Percentiles rank a stretch among this genome's conserved stretches.
phyloP scores from a whole-genome alignment of 2,329 filamentous ascomycete species.

The Pleurostoma richardsiae region DNA sequence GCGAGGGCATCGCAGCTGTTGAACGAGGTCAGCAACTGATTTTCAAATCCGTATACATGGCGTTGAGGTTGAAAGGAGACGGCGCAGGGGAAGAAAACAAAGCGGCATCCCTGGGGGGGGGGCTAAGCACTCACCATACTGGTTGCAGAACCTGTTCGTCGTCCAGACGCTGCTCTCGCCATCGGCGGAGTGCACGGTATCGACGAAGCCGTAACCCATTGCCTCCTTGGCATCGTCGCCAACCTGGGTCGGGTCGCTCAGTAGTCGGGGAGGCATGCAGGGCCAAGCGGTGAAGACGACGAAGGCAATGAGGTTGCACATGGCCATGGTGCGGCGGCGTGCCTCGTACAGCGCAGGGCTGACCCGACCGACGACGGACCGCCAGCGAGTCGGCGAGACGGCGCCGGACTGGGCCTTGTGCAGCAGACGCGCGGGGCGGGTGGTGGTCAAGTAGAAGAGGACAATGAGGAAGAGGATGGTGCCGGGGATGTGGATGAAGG shows the following conservation, averaged over 20 bases:
- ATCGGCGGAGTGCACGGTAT: slow-evolving; percentile 49
- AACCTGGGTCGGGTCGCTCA: slow-evolving; percentile 49
- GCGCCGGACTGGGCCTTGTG: slow-evolving; percentile 9
- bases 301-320: slow-evolving; percentile 58
- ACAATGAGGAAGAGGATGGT: slow-evolving; percentile 63
- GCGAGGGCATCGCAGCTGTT: slow-evolving; percentile 65
- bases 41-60: slow-evolving; percentile 1
- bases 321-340: slow-evolving; percentile 54
- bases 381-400: slow-evolving; percentile 30
- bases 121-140: slow-evolving; percentile 51
- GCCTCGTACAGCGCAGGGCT: slow-evolving; percentile 47
- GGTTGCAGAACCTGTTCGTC: slow-evolving; percentile 68
- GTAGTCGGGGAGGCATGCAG: slow-evolving; percentile 58
- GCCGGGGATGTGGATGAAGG: slow-evolving; percentile 73
- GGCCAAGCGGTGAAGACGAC: slow-evolving; percentile 58
- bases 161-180: slow-evolving; percentile 68
- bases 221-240: slow-evolving; percentile 53
- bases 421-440: slow-evolving; percentile 26
- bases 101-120: background rate
- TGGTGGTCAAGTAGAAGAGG: slow-evolving; percentile 67
- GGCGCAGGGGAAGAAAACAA: background rate
- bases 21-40: background rate
- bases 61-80: background rate
- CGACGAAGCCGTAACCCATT: slow-evolving; percentile 56
- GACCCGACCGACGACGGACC: slow-evolving; percentile 30